Evolutionary conservation across 257 asterid species (phyloP).

Genomic region (Scutellaria galericulata): DNA sequence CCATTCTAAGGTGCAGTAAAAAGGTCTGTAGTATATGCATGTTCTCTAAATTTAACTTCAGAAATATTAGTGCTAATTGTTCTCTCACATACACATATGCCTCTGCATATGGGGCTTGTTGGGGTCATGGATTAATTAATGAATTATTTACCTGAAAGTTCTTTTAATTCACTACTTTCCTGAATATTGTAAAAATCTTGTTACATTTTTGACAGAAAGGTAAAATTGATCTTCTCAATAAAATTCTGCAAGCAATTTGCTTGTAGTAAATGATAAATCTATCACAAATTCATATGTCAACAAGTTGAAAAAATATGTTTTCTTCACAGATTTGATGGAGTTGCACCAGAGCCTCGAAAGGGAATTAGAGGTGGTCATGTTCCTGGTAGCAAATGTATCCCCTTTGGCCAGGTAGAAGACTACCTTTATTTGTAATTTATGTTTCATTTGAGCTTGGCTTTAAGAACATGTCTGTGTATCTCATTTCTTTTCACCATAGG

Average conservation of each 20-base stretch:
- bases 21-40: neutral
- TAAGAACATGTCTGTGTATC: neutral
- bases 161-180: neutral
- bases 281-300: neutral
- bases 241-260: neutral
- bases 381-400: constrained; percentile 93
- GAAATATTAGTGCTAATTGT: neutral
- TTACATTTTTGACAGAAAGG: constrained; percentile 1
- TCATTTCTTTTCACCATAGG: neutral
- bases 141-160: neutral
- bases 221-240: neutral
- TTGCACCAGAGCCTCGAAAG: constrained; percentile 96
- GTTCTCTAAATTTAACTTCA: neutral
- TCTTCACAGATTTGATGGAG: constrained; percentile 77
- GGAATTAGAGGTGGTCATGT: constrained; percentile 94
- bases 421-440: constrained; percentile 6
- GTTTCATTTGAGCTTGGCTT: neutral
- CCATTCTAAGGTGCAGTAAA: neutral
- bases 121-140: neutral
- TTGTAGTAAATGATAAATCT: neutral
- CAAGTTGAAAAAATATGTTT: neutral
- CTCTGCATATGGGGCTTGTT: neutral
- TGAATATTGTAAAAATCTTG: neutral
- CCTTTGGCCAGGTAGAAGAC: constrained; percentile 75
- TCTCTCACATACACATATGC: neutral